Evolutionary conservation across 192 early-diverging fungal genomes (phyloP).

Genomic region (Backusella tarrabulga): DNA sequence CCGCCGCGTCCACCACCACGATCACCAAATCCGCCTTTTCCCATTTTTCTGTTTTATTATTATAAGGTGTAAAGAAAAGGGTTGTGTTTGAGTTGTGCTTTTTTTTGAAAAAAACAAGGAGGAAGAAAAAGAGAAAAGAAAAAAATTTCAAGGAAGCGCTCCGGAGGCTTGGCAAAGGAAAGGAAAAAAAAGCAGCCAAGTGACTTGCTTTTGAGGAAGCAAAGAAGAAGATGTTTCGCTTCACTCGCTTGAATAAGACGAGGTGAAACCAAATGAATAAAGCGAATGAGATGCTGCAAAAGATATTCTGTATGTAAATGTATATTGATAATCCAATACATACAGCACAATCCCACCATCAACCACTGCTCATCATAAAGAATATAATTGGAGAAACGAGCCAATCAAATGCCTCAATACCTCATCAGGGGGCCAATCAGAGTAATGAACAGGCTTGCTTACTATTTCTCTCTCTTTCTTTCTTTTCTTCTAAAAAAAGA

Average conservation of each 20-base stretch:
- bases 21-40: conserved; percentile 33
- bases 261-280: not conserved
- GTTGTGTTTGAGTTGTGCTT: not conserved
- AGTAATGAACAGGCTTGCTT: not conserved
- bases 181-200: not conserved
- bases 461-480: not conserved
- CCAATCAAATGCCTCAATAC: not conserved
- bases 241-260: not conserved
- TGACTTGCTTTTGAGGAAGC: not conserved
- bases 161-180: not conserved
- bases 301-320: too few species aligned
- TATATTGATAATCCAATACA: too few species aligned
- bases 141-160: not conserved
- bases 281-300: not conserved
- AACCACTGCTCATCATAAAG: too few species aligned
- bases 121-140: not conserved
- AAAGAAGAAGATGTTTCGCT: not conserved
- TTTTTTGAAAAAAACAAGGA: not conserved
- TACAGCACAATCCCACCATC: too few species aligned
- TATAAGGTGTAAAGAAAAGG: conserved; percentile 11
- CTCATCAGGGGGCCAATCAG: not conserved
- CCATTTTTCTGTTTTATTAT: conserved; percentile 18
- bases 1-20: conserved; percentile 27
- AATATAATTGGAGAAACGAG: too few species aligned
- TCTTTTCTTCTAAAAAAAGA: not conserved